Conservation (phyloP, 345 rosid species). For the Microcos paniculata region DNA sequence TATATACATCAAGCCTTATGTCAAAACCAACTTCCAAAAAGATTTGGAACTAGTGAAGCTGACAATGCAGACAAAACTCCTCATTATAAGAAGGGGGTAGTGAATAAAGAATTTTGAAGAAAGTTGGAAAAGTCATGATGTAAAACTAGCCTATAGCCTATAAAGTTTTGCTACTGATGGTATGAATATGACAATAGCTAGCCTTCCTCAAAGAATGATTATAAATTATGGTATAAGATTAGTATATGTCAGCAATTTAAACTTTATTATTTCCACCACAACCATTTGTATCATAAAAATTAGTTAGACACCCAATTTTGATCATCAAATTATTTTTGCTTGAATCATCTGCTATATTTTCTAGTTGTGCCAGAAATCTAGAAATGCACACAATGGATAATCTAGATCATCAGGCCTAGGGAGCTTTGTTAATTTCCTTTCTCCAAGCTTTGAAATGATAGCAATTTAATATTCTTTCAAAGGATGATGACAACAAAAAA, state of each 20-base stretch:
- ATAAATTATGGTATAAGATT: not conserved
- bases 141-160: not conserved
- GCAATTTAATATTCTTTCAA: slow-evolving; percentile 1
- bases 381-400: not conserved
- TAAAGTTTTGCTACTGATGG: not conserved
- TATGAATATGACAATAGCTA: not conserved
- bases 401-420: too few relatives aligned
- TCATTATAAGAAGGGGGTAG: not conserved
- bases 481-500: not conserved
- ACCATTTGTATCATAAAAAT: not conserved
- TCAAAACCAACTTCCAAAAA: not conserved
- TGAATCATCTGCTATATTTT: not conserved
- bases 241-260: not conserved
- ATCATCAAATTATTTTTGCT: not conserved
- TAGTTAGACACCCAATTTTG: not conserved
- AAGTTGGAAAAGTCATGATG: slow-evolving; percentile 1
- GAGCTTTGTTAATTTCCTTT: not conserved
- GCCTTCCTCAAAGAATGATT: not conserved
- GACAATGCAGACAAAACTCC: too few relatives aligned
- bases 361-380: not conserved
- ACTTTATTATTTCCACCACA: not conserved
- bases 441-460: not conserved
- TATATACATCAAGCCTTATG: not conserved
- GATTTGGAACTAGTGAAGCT: not conserved
- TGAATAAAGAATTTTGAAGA: not conserved